Conservation (phyloP, 2,329 filamentous ascomycete genomes). For the Trichoderma sp. region DNA sequence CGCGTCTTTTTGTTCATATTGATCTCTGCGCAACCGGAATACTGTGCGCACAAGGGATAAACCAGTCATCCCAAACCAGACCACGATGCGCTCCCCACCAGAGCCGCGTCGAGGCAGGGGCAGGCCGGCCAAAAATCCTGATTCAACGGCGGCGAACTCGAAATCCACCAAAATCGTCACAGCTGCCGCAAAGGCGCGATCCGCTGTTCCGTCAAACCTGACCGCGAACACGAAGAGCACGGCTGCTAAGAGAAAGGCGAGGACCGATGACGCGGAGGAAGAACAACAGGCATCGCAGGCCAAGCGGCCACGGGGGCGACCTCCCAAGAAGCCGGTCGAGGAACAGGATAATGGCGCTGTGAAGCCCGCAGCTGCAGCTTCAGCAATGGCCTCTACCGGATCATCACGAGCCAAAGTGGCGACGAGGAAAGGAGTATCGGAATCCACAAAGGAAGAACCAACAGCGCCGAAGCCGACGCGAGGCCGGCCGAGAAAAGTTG, state of each 20-base stretch:
- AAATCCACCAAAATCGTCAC: constrained; percentile 53
- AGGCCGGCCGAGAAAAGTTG: constrained; percentile 50
- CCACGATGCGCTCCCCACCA: constrained; percentile 58
- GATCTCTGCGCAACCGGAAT: constrained; percentile 6
- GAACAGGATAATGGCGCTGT: constrained; percentile 30
- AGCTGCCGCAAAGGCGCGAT: constrained; percentile 52
- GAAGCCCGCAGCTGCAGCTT: constrained; percentile 30
- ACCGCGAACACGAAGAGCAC: constrained; percentile 43
- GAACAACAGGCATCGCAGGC: constrained; percentile 40
- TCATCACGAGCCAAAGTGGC: constrained; percentile 37
- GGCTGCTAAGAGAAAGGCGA: constrained; percentile 54
- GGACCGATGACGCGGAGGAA: constrained; percentile 58
- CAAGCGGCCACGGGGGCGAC: constrained; percentile 48
- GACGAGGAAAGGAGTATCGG: constrained; percentile 37
- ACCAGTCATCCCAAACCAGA: constrained; percentile 34
- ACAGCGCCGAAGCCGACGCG: constrained; percentile 45
- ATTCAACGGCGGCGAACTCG: constrained; percentile 38
- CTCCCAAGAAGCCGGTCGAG: constrained; percentile 47
- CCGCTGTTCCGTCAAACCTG: constrained; percentile 34
- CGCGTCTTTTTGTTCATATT: constrained; percentile 24
- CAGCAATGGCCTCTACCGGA: constrained; percentile 31
- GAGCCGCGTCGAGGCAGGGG: constrained; percentile 63
- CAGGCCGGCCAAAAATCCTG: constrained; percentile 48
- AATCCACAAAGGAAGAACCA: constrained; percentile 34
- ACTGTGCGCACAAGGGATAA: constrained; percentile 32